Percentiles rank a stretch among this genome's conserved stretches.
Evolutionary conservation across 2,329 filamentous ascomycete genomes (phyloP).

Genomic region (Arachnomyces sp.): DNA sequence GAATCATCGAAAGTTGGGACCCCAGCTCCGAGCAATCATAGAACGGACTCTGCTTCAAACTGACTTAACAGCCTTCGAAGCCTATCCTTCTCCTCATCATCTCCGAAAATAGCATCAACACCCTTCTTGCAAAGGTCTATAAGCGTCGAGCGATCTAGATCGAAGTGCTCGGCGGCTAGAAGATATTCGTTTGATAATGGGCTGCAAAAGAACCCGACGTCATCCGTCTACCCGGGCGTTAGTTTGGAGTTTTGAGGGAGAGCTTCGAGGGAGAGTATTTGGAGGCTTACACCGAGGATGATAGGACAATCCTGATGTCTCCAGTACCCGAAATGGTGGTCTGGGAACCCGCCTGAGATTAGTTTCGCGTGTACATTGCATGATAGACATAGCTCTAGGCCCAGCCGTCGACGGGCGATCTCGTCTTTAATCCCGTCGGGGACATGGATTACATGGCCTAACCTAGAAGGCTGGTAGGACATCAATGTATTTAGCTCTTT

Average conservation of each 20-base stretch:
- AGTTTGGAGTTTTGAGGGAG: slow-evolving; percentile 15
- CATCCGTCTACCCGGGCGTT: no score
- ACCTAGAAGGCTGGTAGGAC: slow-evolving; percentile 55
- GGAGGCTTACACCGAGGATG: slow-evolving; percentile 56
- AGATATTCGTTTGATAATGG: slow-evolving; percentile 67
- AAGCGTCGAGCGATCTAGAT: slow-evolving; percentile 41
- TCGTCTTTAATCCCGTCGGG: slow-evolving; percentile 50
- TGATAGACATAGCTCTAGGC: slow-evolving; percentile 67
- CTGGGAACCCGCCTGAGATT: slow-evolving; percentile 54
- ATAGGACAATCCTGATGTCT: slow-evolving; percentile 50
- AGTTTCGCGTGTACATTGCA: slow-evolving; percentile 73
- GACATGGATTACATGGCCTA: slow-evolving; percentile 75
- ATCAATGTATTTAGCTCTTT: slow-evolving; percentile 58
- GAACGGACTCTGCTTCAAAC: slow-evolving; percentile 14
- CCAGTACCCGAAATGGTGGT: slow-evolving; percentile 75
- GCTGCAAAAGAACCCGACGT: slow-evolving; percentile 74
- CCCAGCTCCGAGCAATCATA: no score
- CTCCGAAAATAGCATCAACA: slow-evolving; percentile 59
- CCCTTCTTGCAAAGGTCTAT: slow-evolving; percentile 52
- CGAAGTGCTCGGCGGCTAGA: slow-evolving; percentile 63
- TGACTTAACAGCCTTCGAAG: slow-evolving; percentile 16
- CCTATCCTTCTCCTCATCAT: slow-evolving; percentile 47
- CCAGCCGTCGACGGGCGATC: slow-evolving; percentile 49
- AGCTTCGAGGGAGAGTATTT: slow-evolving; percentile 1
- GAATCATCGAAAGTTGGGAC: no score